Conservation (phyloP, 495 filamentous ascomycete species). For the Hypoxylon lenormandii region DNA sequence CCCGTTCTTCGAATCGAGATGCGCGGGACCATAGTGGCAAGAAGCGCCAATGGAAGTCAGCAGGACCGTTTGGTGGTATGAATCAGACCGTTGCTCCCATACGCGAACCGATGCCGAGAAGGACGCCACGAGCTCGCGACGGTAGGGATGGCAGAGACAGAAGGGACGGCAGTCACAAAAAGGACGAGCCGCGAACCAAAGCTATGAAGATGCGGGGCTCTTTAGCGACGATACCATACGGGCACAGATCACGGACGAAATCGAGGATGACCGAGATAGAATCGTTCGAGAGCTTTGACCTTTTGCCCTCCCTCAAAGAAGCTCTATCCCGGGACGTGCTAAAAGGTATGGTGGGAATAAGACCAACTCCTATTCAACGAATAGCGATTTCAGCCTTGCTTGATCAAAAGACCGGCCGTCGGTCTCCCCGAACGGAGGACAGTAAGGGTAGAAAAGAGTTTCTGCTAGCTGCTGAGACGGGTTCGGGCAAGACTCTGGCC, state of each 20-base stretch:
- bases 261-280: conserved; percentile 73
- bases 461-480: conserved; percentile 93
- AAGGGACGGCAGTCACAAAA: conserved; percentile 47
- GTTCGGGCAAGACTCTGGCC: conserved; percentile 94
- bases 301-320: conserved; percentile 78
- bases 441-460: conserved; percentile 72
- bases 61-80: conserved; percentile 80
- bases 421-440: conserved; percentile 21
- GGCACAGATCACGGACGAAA: conserved; percentile 75
- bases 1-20: conserved; percentile 60
- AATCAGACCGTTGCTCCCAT: conserved; percentile 73
- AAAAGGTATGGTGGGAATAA: conserved; percentile 74
- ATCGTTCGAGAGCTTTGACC: conserved; percentile 80
- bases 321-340: conserved; percentile 78
- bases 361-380: conserved; percentile 87
- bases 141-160: conserved; percentile 47
- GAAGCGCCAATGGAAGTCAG: conserved; percentile 53
- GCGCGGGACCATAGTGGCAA: conserved; percentile 51
- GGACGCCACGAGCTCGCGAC: conserved; percentile 47
- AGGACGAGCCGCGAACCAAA: conserved; percentile 67
- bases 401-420: conserved; percentile 54
- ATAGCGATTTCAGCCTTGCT: conserved; percentile 85
- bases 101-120: conserved; percentile 51
- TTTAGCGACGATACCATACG: conserved; percentile 78
- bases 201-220: conserved; percentile 95